Evolutionary conservation across 495 filamentous ascomycete species (phyloP).

Genomic region (Penicillium longicatenatum): DNA sequence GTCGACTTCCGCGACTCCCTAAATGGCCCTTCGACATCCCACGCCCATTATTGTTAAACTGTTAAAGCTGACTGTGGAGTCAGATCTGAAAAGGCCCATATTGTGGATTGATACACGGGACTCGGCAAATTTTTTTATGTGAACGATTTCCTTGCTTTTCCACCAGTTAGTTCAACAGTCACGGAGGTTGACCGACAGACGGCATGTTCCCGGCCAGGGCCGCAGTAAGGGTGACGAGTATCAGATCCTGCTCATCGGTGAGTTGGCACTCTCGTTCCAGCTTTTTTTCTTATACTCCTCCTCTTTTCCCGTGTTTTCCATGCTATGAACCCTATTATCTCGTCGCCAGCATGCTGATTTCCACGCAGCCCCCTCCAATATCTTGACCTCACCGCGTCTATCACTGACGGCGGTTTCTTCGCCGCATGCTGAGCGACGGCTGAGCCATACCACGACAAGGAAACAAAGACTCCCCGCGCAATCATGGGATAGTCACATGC

Average conservation of each 20-base stretch:
- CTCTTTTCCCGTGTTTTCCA: background rate
- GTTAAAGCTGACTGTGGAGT: constrained; percentile 2
- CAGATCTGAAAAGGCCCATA: constrained; percentile 2
- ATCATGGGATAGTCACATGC: constrained; percentile 58
- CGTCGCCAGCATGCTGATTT: constrained; percentile 24
- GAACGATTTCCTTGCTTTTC: constrained; percentile 16
- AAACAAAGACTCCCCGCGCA: constrained; percentile 34
- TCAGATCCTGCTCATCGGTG: constrained; percentile 20
- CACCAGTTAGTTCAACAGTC: constrained; percentile 1
- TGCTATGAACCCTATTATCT: constrained; percentile 1
- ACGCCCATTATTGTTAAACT: background rate
- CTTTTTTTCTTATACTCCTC: background rate
- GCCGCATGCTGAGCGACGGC: constrained; percentile 11
- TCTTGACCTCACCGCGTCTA: constrained; percentile 16
- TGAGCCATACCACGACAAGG: constrained; percentile 11
- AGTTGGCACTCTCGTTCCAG: constrained; percentile 14
- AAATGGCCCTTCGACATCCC: background rate
- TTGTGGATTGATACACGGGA: background rate
- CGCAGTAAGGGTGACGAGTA: constrained; percentile 15
- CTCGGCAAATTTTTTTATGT: constrained; percentile 14
- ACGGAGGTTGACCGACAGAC: constrained; percentile 25
- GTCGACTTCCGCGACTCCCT: constrained; percentile 25
- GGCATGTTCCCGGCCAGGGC: constrained; percentile 22
- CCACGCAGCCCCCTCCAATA: constrained; percentile 20
- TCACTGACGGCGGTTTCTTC: constrained; percentile 16